A percentile compares a stretch with the other conserved stretches of the same genome.
Evolutionary conservation across 495 filamentous ascomycete genomes (phyloP).

Genomic region (Penicillium canescens): DNA sequence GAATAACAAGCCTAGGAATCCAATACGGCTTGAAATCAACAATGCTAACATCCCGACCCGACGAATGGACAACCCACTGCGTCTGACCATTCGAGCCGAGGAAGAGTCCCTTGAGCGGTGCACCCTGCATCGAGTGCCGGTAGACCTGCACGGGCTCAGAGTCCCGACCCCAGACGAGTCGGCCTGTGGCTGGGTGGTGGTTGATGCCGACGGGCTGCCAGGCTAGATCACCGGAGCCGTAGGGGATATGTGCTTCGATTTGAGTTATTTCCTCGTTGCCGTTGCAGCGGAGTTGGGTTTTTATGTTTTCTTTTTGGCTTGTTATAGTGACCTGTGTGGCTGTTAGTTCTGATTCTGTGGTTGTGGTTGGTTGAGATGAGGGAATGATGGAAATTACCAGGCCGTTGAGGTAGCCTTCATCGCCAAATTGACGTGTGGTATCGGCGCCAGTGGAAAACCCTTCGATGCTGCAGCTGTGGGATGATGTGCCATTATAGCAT

Average conservation of each 20-base stretch:
- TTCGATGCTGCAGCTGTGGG: slow-evolving; percentile 7
- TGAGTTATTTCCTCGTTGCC: slow-evolving; percentile 2
- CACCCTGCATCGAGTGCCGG: not conserved
- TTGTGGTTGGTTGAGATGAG: not conserved
- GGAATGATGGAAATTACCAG: not conserved
- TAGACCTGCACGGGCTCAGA: slow-evolving; percentile 9
- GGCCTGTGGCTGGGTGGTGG: slow-evolving; percentile 2
- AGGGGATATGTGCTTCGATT: slow-evolving; percentile 15
- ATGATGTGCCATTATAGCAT: slow-evolving; percentile 5
- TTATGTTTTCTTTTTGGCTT: not conserved
- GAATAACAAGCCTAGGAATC: slow-evolving; percentile 6
- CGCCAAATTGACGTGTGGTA: slow-evolving; percentile 7
- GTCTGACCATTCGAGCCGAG: slow-evolving; percentile 12
- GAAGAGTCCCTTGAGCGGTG: not conserved
- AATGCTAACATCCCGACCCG: slow-evolving; percentile 10
- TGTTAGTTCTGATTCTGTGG: not conserved
- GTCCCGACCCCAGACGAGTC: slow-evolving; percentile 16
- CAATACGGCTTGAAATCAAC: slow-evolving; percentile 11
- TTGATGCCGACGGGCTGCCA: slow-evolving; percentile 17
- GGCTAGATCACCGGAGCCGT: slow-evolving; percentile 11
- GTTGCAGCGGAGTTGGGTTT: slow-evolving; percentile 21
- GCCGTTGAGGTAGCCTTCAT: slow-evolving; percentile 4
- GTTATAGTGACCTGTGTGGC: slow-evolving; percentile 7
- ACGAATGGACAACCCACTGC: slow-evolving; percentile 8
- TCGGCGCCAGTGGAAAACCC: slow-evolving; percentile 8